A percentile compares a stretch with the other conserved stretches of the same genome.
These are phyloP conservation scores for fission yeast (Schizosaccharomyces pombe) DNA, from an alignment of 805 yeast genomes.

Conservation along the genomic window DNA sequence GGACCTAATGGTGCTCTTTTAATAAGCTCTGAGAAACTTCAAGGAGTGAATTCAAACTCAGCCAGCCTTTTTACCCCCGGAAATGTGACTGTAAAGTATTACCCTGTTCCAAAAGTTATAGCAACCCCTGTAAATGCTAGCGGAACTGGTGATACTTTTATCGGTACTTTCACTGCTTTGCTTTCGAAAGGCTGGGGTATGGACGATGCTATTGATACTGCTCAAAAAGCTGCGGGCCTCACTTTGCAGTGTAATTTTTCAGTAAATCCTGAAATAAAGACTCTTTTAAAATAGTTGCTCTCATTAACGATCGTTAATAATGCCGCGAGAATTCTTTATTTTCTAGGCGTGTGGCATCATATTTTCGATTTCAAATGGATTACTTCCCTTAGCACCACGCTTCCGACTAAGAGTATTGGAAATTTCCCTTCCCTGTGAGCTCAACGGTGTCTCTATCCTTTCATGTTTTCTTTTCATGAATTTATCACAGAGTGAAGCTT, in stretches of 20 bases:
- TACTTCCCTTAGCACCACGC: no score
- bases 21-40: background rate
- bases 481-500: background rate
- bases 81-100: background rate
- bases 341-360: no score
- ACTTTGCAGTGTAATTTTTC: constrained; percentile 13
- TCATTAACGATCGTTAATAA: background rate
- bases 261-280: background rate
- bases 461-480: no score
- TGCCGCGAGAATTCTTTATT: no score
- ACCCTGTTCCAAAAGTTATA: background rate
- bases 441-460: no score
- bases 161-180: background rate
- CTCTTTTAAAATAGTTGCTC: background rate
- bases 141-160: constrained; percentile 4
- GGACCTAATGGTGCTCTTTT: constrained; percentile 39
- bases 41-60: background rate
- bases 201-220: constrained; percentile 13
- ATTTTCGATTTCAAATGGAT: no score
- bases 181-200: background rate
- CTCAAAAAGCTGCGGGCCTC: constrained; percentile 19
- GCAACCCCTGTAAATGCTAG: background rate
- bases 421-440: no score
- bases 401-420: no score
- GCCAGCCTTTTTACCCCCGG: background rate